Evolutionary conservation across 345 rosid species (phyloP), one percentile per base, ranked within the genome.

Genomic region (Linum lewisii): DNA sequence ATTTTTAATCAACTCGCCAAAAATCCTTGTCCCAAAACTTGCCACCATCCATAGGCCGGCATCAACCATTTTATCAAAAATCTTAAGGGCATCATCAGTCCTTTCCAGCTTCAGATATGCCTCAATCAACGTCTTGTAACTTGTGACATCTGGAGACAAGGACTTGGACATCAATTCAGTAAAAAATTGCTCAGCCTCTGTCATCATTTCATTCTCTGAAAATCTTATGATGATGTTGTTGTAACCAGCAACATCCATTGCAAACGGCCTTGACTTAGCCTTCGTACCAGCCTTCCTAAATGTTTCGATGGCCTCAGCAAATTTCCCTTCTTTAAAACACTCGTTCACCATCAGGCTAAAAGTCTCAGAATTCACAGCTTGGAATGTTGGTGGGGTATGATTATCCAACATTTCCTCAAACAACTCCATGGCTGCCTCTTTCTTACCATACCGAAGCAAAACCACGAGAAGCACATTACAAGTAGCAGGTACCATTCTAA

Each of bases 281-380:
- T 77, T 78, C 6, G 88, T 87, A 26, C 99, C 99, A 0, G 63
- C 86, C 74, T 76, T 85, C 79, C 74, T 84, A 69, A 93, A 93
- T 0, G 84, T 80, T 18, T 65, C 65, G 67, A 81, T 55, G 0
- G 88, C 99, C 75, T 84, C 95, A 0, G 47, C 69, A 66, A 82
- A 60, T 67, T 87, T 65, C 29, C 79, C 86, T 69, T 79, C 78
- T 83, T 83, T 87, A 72, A 93, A 87, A 70, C 96, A 93, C 59
- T 87, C 85, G n/a, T 93, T 89, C 26, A 93, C 97, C 95, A 90
- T 85, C 54, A 85, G 66, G 66, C 76, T 84, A 75, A 85, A 63
- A 0, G 97, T 89, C 14, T 93, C 99, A 0, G 99, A 85, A 73
- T 87, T 89, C 76, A 89, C 87, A 0, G 88, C 90, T 57, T 79